phyloP scores from a whole-genome alignment of 148 eudicot species.

The Rhododendron kiyosumense region DNA sequence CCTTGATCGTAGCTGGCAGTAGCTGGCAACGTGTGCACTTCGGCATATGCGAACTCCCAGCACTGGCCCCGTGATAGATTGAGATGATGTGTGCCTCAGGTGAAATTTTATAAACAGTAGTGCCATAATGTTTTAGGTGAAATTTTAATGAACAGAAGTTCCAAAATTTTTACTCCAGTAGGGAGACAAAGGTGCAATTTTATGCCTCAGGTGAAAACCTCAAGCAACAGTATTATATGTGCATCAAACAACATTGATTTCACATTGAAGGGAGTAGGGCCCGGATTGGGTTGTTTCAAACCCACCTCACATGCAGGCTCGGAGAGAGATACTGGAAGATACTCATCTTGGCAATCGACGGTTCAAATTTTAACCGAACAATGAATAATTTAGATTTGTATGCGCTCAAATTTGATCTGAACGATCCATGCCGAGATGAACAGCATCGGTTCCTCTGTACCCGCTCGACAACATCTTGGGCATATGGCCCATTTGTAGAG shows the following conservation, averaged over 20 bases:
- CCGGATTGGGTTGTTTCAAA: neutral
- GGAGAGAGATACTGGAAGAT: neutral
- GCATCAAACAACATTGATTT: neutral
- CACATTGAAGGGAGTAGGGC: neutral
- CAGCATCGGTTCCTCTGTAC: too few relatives aligned
- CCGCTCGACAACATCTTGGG: neutral
- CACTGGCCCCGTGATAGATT: neutral
- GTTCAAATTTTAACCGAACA: too few relatives aligned
- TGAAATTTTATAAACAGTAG: too few relatives aligned
- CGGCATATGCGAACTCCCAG: neutral
- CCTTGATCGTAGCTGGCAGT: neutral
- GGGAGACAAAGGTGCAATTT: neutral
- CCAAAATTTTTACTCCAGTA: too few relatives aligned
- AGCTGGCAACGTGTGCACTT: neutral
- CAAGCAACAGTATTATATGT: neutral
- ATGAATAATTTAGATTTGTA: rapidly evolving
- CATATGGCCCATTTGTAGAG: neutral
- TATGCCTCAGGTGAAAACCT: neutral
- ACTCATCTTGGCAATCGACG: too few relatives aligned
- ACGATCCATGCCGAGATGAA: too few relatives aligned
- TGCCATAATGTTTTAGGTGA: too few relatives aligned
- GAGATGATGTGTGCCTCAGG: too few relatives aligned
- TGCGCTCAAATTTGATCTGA: too few relatives aligned
- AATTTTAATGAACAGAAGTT: too few relatives aligned
- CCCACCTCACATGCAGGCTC: neutral